Percentiles rank a stretch among this genome's conserved stretches.
Evolutionary conservation across 2,329 filamentous ascomycete genomes (phyloP).

Genomic region (Metarhizium anisopliae): DNA sequence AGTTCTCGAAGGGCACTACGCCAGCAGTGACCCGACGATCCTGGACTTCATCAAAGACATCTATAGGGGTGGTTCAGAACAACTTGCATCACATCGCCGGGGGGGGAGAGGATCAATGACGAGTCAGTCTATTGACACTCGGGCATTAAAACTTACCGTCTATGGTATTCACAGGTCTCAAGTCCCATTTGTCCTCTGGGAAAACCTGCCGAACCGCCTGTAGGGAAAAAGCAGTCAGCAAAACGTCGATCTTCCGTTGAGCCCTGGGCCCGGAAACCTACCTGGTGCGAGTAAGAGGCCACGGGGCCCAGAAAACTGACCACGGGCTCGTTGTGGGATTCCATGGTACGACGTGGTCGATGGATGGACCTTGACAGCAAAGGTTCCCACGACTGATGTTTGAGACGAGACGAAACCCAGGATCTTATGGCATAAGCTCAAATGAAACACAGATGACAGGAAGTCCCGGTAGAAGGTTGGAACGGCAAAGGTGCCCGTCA

Average conservation of each 20-base stretch:
- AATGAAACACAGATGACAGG: not conserved
- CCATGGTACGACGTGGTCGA: conserved; percentile 13
- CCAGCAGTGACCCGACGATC: conserved; percentile 55
- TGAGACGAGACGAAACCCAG: not conserved
- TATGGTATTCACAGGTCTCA: conserved; percentile 44
- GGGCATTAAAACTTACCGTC: conserved; percentile 23
- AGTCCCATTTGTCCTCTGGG: conserved; percentile 34
- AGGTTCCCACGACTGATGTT: not conserved
- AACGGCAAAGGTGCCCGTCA: too few relatives aligned
- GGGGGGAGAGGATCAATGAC: too few relatives aligned
- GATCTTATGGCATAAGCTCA: not conserved
- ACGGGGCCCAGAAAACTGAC: conserved; percentile 42
- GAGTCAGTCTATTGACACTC: not conserved
- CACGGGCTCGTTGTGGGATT: conserved; percentile 24
- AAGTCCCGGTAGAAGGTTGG: too few relatives aligned
- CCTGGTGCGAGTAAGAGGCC: conserved; percentile 44
- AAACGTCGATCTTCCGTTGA: not conserved
- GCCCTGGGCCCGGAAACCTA: conserved; percentile 16
- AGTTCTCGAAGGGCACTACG: conserved; percentile 93
- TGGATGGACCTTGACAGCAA: not conserved
- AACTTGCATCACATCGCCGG: too few relatives aligned
- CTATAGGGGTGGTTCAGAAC: conserved; percentile 27
- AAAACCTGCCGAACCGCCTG: conserved; percentile 41
- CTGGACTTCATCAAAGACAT: conserved; percentile 76
- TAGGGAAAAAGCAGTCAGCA: conserved; percentile 9